A percentile compares a stretch with the other conserved stretches of the same genome.
Conservation (phyloP, 345 rosid species). For the Aegle marmelos region DNA sequence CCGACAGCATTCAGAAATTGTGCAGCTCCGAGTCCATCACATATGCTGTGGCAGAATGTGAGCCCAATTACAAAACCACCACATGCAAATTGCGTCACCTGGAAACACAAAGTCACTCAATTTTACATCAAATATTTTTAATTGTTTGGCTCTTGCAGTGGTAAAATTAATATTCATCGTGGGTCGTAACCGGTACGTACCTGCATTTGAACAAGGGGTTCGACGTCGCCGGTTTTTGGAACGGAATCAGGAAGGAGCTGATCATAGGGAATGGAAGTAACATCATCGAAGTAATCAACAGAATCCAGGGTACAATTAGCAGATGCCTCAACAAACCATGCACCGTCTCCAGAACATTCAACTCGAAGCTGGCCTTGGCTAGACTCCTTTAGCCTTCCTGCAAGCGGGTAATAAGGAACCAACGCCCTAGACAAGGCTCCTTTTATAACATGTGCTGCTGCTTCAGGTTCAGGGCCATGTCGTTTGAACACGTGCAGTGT, state of each 20-base stretch:
- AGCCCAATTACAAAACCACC: constrained; percentile 71
- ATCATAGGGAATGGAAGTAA: constrained; percentile 27
- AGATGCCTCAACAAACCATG: constrained; percentile 47
- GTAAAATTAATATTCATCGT: too few relatives aligned
- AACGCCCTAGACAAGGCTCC: constrained; percentile 50
- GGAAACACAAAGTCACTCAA: not conserved
- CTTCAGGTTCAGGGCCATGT: constrained; percentile 25
- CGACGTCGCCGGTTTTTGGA: constrained; percentile 21
- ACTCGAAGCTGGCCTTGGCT: constrained; percentile 31
- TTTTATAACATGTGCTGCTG: constrained; percentile 37
- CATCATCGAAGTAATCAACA: constrained; percentile 39
- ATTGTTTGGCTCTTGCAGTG: too few relatives aligned
- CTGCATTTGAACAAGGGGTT: constrained; percentile 73
- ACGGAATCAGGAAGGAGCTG: constrained; percentile 46
- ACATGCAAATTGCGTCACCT: constrained; percentile 67
- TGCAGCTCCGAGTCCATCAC: constrained; percentile 78
- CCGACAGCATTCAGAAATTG: constrained; percentile 65
- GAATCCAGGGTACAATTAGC: constrained; percentile 29
- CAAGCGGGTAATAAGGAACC: constrained; percentile 62
- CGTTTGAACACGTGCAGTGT: constrained; percentile 43
- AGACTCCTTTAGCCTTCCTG: constrained; percentile 41
- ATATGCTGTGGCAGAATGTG: constrained; percentile 50
- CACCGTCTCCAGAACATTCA: constrained; percentile 47
- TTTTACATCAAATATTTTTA: too few relatives aligned
- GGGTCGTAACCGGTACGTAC: not conserved